Evolutionary conservation across 306 rosid genomes (phyloP), one percentile per base, ranked within the genome.

Genomic region (Vachellia pachyceras): DNA sequence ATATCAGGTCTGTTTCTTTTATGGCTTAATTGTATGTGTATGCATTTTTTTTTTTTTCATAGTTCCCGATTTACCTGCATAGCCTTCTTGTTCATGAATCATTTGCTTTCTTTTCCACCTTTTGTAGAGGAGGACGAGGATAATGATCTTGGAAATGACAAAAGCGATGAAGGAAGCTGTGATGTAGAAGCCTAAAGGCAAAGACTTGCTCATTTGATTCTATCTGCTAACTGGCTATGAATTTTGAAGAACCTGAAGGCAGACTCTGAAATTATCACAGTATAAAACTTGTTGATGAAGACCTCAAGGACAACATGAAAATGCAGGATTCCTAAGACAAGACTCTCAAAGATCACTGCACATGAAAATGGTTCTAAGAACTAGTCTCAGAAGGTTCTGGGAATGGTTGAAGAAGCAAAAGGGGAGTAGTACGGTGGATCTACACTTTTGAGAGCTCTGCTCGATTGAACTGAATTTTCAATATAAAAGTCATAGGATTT

Each of bases 51-150:
- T 44, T 42, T 6, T 25, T 65, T n/a, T n/a, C 15, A 40, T 40
- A 15, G 45, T 9, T 67, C 29, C 14, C 17, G 57, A 23, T 76
- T 29, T 89, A 92, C 97, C 90, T 84, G 90, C 72, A 82, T 79
- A 70, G 57, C 90, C 94, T 69, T 87, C 90, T 87, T 86, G n/a
- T n/a, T n/a, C 90, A 71, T 73, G 79, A 42, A 90, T 84, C 77
- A 78, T 23, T 18, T 89, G 91, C 84, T 90, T 90, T 82, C 88
- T 88, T 87, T 86, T 93, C 98, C 99, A 95, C 84, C 99, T 85
- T 83, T 82, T 90, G 82, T 93, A 95, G 85, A 95, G 86, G 64
- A 95, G 95, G 18, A 93, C 66, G 29, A 97, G 77, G 50, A 93
- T 91, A 13, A 93, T 61, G 44, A 91, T 90, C 94, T 95, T 95